Evolutionary conservation across 345 rosid genomes (phyloP).

Genomic region (Citropsis articulata): DNA sequence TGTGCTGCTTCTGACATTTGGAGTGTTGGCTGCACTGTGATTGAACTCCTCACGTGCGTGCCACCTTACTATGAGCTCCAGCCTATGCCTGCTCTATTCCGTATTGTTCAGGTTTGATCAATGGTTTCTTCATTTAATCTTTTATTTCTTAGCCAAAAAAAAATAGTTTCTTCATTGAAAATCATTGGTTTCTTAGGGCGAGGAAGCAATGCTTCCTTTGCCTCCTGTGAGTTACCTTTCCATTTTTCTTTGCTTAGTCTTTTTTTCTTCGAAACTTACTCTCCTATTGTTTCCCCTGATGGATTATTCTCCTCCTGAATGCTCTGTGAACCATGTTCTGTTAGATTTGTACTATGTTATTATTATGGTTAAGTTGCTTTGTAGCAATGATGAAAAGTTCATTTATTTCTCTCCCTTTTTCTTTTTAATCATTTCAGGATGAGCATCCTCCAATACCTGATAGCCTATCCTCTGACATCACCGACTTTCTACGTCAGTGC

Average conservation of each 20-base stretch:
- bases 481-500: slow-evolving; percentile 93
- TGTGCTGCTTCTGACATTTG: slow-evolving; percentile 99
- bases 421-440: slow-evolving; percentile 49
- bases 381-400: neutral
- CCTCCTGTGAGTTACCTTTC: slow-evolving; percentile 3
- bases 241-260: neutral
- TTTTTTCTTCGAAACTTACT: slow-evolving; percentile 6
- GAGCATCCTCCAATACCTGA: slow-evolving; percentile 97
- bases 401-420: neutral
- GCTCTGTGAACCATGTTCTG: neutral
- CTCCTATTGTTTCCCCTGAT: neutral
- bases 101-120: slow-evolving; percentile 88
- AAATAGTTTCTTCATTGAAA: neutral
- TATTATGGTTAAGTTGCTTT: neutral
- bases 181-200: neutral
- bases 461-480: slow-evolving; percentile 90
- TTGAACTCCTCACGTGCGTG: slow-evolving; percentile 92
- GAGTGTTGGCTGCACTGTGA: slow-evolving; percentile 99
- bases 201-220: slow-evolving; percentile 7
- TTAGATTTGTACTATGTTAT: neutral
- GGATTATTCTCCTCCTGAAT: neutral
- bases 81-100: slow-evolving; percentile 97
- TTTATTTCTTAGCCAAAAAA: too few species aligned
- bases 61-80: slow-evolving; percentile 99
- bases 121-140: neutral